phyloP scores from a whole-genome alignment of 352 stramenopile genomes.

The Phytophthora citrophthora region DNA sequence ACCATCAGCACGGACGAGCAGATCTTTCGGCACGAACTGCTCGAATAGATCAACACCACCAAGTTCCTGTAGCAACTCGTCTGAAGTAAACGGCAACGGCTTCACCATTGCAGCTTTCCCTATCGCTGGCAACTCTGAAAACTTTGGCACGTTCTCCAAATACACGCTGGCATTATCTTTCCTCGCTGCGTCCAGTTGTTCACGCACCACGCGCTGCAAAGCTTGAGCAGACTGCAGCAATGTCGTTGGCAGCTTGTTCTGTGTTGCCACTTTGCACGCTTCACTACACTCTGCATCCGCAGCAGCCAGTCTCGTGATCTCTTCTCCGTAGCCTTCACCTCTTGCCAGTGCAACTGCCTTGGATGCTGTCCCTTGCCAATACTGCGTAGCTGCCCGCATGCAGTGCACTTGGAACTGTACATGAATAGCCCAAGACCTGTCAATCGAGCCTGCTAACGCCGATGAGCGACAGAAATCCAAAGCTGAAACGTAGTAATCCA shows the following conservation, averaged over 20 bases:
- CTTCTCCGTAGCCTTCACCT: conserved; percentile 76
- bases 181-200: conserved; percentile 58
- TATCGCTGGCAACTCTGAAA: conserved; percentile 57
- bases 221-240: conserved; percentile 61
- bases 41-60: conserved; percentile 72
- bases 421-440: conserved; percentile 71
- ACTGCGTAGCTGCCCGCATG: conserved; percentile 79
- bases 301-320: conserved; percentile 68
- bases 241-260: conserved; percentile 67
- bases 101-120: conserved; percentile 78
- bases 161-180: conserved; percentile 89
- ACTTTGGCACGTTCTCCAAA: conserved; percentile 72
- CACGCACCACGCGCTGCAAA: conserved; percentile 62
- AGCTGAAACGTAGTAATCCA: conserved; percentile 67
- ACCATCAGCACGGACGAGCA: conserved; percentile 52
- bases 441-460: conserved; percentile 52
- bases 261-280: conserved; percentile 61
- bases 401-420: conserved; percentile 75
- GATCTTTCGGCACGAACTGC: conserved; percentile 63
- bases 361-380: conserved; percentile 73
- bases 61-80: conserved; percentile 65
- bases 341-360: conserved; percentile 61
- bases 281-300: conserved; percentile 62
- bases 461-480: conserved; percentile 67
- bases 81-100: conserved; percentile 46